Evolutionary conservation across 73 alveolate species (phyloP).

Genomic region (Paramecium caudatum): DNA sequence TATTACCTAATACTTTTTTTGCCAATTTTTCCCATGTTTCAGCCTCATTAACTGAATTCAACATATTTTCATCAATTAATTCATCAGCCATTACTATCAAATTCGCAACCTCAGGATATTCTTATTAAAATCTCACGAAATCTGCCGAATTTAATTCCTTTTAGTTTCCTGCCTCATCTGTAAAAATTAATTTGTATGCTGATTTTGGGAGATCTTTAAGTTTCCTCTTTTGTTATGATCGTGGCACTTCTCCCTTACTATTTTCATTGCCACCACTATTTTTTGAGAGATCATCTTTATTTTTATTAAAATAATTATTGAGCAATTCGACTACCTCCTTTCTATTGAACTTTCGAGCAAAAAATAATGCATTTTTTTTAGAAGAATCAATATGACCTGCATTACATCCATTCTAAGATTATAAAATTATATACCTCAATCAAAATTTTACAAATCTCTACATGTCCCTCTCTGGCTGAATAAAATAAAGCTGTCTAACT

Average conservation of each 20-base stretch:
- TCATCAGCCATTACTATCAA: slow-evolving; percentile 70
- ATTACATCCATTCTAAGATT: slow-evolving; percentile 80
- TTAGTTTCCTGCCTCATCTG: slow-evolving; percentile 78
- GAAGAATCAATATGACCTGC: slow-evolving; percentile 87
- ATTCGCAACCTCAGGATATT: slow-evolving; percentile 78
- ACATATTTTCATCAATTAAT: slow-evolving; percentile 72
- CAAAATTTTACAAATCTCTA: slow-evolving; percentile 82
- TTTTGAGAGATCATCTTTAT: slow-evolving; percentile 65
- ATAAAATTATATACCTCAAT: slow-evolving; percentile 67
- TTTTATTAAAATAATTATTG: slow-evolving; percentile 48
- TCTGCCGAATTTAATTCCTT: slow-evolving; percentile 72
- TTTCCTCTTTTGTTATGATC: slow-evolving; percentile 24
- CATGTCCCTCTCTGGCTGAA: slow-evolving; percentile 95
- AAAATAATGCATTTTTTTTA: slow-evolving; percentile 84
- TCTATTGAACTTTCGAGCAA: slow-evolving; percentile 84
- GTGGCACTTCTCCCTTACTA: slow-evolving; percentile 65
- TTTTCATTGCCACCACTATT: slow-evolving; percentile 33
- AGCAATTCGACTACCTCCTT: slow-evolving; percentile 82
- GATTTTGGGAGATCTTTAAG: slow-evolving; percentile 41
- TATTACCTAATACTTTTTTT: slow-evolving; percentile 78
- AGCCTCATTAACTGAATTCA: slow-evolving; percentile 66
- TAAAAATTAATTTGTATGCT: slow-evolving; percentile 66
- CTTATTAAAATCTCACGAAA: slow-evolving; percentile 55
- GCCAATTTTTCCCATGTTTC: slow-evolving; percentile 79
- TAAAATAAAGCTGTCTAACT: slow-evolving; percentile 93